Base-by-base conservation (phyloP, 345 rosid genomes). In the Brassica cretica region DNA sequence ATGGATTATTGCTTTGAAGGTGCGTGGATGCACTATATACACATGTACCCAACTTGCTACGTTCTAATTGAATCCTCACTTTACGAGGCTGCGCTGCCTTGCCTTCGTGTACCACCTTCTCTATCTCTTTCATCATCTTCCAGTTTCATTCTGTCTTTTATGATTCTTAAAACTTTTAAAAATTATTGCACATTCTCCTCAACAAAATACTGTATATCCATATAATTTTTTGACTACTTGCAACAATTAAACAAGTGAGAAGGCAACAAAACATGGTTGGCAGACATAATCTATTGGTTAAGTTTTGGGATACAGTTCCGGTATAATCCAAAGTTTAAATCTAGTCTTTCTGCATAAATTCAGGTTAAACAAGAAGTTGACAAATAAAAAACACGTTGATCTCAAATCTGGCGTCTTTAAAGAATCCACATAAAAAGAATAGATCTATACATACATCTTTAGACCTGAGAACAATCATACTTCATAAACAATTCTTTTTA, bases 1-100 rank as follows among this genome's bases (percentile, higher is more conserved):
- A 29, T 72, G 30, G 69, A 25, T n/a, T 5, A 2, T 35, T 70
- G 56, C 3, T 37, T 41, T n/a, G 37, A 37, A 37, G 14, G 15
- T 65, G 55, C 24, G 53, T 64, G 64, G 63, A 14, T 24, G 35
- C 15, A 35, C 24, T 18, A 1, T 29, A 58, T n/a, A 41, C 69
- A 72, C 4, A 51, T 12, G 66, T n/a, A 25, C 2, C 66, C 78
- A 66, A 66, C 62, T 68, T 68, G 68, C 49, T 58, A 21, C 44
- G 15, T 76, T 25, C 60, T 44, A 68, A 59, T 35, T 49, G 73
- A 69, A 37, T 66, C 30, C 6, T 32, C 53, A n/a, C 39, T 68
- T 49, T 61, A 19, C 6, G 80, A 68, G 79, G 69, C 64, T 68
- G 67, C 66, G 75, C 66, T 59, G 69, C 80, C 39, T 69, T 21